Base-by-base conservation (phyloP, 306 rosid genomes). In the Herpetospermum pedunculosum region DNA sequence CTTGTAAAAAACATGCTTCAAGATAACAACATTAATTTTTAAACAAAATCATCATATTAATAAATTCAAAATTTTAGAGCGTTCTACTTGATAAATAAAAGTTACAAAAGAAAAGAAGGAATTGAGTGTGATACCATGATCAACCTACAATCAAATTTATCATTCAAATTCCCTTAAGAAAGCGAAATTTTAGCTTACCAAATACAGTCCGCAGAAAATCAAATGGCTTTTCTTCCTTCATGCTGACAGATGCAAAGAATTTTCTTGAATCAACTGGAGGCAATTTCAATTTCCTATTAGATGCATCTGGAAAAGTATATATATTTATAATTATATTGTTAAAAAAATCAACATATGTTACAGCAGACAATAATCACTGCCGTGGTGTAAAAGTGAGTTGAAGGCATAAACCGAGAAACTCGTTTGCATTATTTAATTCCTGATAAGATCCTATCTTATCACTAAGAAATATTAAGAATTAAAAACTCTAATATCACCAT, bases 161-260 rank as follows among this genome's bases (percentile, higher is more conserved):
- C 13, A 13, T 4, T 23, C 34, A 23, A 68, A 69, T 44, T 25
- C 21, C 30, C 55, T 25, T 14, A 14, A 41, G 59, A 38, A 63
- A 34, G 47, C 43, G 73, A 37, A 59, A n/a, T 28, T 79, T 34
- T 4, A 43, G 54, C 84, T 21, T 86, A 88, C 98, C 98, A 73
- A 93, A 77, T 30, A 93, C 80, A 79, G 88, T 86, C 37, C 97
- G 98, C 26, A 91, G 67, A 85, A 93, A 91, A 73, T 91, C 91
- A 77, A 93, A 91, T 14, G 94, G 96, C 40, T 86, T 91, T 75
- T 89, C 88, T 30, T 88, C 88, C 80, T 87, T 88, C 71, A 77
- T 79, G 82, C 79, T 85, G 80, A 81, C 80, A 15, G 96, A 88
- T 74, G 98, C 97, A 83, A 93, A 91, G 55, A 86, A 38, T 79